These are phyloP conservation scores for Arthrobotrys sinensis DNA, from an alignment of 2,329 filamentous ascomycete species.

Conservation along the genomic window DNA sequence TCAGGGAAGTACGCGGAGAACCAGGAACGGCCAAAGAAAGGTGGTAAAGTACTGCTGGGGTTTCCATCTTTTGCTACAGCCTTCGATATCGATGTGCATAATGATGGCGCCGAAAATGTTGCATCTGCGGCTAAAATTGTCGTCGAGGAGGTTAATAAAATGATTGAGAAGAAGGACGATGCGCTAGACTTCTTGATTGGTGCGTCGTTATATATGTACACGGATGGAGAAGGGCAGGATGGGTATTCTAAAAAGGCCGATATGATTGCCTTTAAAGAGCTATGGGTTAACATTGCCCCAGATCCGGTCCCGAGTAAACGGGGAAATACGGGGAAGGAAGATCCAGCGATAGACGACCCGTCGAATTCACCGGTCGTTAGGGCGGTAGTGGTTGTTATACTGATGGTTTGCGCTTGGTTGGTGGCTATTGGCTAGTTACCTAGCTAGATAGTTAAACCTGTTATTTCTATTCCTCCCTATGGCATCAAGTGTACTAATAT, in stretches of 20 bases:
- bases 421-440: not conserved
- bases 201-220: not conserved
- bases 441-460: not conserved
- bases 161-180: not conserved
- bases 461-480: too few species aligned
- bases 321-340: too few species aligned
- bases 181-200: not conserved
- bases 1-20: not conserved
- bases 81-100: not conserved
- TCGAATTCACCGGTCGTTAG: not conserved
- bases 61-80: not conserved
- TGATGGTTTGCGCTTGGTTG: not conserved
- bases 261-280: conserved; percentile 4
- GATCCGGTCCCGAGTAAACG: too few species aligned
- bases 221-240: not conserved
- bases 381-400: not conserved
- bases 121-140: not conserved
- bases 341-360: not conserved
- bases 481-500: too few species aligned
- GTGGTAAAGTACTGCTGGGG: not conserved
- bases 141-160: not conserved
- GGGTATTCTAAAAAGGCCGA: not conserved
- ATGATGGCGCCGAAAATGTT: not conserved
- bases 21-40: not conserved
- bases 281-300: too few species aligned